A percentile compares a stretch with the other conserved stretches of the same genome.
phyloP scores from a whole-genome alignment of 139 green algal genomes.

The Volvox reticuliferus region DNA sequence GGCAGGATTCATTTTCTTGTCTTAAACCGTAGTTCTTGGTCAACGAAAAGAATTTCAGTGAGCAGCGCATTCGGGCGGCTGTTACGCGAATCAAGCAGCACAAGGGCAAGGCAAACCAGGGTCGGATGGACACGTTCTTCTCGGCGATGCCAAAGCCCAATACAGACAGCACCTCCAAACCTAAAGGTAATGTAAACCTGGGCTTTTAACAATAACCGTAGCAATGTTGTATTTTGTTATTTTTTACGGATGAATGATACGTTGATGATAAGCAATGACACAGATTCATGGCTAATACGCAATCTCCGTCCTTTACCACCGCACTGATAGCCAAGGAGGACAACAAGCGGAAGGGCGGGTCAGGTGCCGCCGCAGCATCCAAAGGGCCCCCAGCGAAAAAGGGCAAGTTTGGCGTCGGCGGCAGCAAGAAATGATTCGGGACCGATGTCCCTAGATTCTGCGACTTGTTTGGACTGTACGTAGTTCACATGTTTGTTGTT shows the following conservation, averaged over 20 bases:
- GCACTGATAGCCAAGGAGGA: slow-evolving; percentile 9
- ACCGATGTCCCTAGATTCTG: no score
- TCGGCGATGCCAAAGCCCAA: slow-evolving; percentile 49
- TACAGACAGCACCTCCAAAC: not conserved
- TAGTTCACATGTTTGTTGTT: no score
- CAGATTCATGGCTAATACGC: no score
- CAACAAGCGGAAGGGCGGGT: slow-evolving; percentile 49
- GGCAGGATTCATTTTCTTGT: no score
- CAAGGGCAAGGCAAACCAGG: slow-evolving; percentile 81
- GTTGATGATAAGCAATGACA: no score
- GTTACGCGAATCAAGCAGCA: slow-evolving; percentile 75
- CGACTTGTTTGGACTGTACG: no score
- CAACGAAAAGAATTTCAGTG: slow-evolving; percentile 94
- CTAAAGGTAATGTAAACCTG: slow-evolving; percentile 20
- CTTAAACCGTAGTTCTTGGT: slow-evolving; percentile 84
- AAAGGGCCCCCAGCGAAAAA: slow-evolving; percentile 55
- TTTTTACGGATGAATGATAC: no score
- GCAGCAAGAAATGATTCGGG: slow-evolving; percentile 45
- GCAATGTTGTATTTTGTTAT: not conserved
- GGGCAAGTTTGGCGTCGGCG: slow-evolving; percentile 61
- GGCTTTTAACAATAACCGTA: no score
- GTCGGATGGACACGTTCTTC: slow-evolving; percentile 92
- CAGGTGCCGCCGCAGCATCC: slow-evolving; percentile 4
- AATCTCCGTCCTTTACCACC: not conserved
- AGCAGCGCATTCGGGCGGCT: slow-evolving; percentile 83